phyloP scores from a whole-genome alignment of 2,329 filamentous ascomycete genomes.

The Cylindrodendrum hubeiense region DNA sequence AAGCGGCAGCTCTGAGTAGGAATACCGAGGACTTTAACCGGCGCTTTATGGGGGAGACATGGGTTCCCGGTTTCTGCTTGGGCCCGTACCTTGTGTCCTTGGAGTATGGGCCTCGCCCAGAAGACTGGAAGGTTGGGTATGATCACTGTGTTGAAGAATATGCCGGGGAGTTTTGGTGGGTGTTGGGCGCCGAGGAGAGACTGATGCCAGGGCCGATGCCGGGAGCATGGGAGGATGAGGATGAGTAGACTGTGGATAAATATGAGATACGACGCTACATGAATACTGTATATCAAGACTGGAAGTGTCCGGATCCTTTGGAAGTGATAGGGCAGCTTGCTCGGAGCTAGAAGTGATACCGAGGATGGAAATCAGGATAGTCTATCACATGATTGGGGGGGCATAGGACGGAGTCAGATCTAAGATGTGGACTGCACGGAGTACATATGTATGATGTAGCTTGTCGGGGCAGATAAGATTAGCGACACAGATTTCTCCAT shows the following conservation, averaged over 20 bases:
- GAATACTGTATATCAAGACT: neutral
- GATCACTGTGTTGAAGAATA: slow-evolving; percentile 11
- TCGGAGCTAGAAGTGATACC: slow-evolving; percentile 22
- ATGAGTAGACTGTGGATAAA: neutral
- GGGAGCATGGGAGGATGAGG: slow-evolving; percentile 8
- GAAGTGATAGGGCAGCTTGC: neutral
- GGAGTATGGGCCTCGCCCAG: slow-evolving; percentile 6
- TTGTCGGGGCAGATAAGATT: slow-evolving; percentile 3
- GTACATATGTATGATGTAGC: no score
- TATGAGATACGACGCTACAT: neutral
- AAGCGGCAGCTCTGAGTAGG: no score
- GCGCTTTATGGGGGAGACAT: no score
- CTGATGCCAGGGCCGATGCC: slow-evolving; percentile 13
- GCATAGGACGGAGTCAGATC: neutral
- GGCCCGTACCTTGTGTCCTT: neutral
- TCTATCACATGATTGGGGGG: slow-evolving; percentile 11
- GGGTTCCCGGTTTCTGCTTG: no score
- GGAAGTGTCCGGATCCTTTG: neutral
- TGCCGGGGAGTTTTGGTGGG: slow-evolving; percentile 6
- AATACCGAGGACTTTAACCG: no score
- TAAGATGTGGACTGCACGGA: neutral
- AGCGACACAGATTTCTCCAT: slow-evolving; percentile 8
- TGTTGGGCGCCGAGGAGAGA: neutral
- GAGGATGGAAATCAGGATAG: slow-evolving; percentile 4
- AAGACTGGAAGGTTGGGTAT: slow-evolving; percentile 12